Base-by-base conservation (phyloP, 345 rosid species). In the Corymbia maculata region DNA sequence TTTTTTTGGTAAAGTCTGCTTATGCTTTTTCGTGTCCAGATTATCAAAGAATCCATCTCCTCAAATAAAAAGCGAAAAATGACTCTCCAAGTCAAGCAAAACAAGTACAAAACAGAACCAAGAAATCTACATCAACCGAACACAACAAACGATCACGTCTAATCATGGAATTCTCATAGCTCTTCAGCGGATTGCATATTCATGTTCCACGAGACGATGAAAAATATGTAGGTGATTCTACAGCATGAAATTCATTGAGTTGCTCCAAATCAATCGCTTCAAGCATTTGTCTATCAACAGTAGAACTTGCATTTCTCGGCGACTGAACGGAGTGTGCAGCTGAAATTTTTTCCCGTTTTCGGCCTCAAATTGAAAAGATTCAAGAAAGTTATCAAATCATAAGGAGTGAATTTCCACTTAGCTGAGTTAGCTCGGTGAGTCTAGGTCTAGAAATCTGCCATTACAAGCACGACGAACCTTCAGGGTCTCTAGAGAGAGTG, bases 391-490 rank as follows among this genome's bases (percentile, higher is more conserved):
- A 97, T 96, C 86, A 94, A 94, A 88, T 92, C 92, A 80, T 93
- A 95, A 89, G 96, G 98, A 90, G 95, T 91, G 94, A 96, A 94
- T 89, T 96, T 94, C 99, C 99, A 97, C 90, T 36, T 36, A 36
- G 42, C 42, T 36, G 42, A 36, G 42, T 93, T 97, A 89, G 96
- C 95, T 51, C 94, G 93, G 93, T 96, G 99, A 87, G 97, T 94
- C 14, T 99, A 97, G 85, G 99, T 93, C 89, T 92, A 96, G 86
- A 97, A 97, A 94, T 97, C 97, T 70, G 99, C 97, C 99, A 97
- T 97, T 22, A 24, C 64, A 50, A 57, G 61, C 13, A 24, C n/a
- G n/a, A 57, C 8, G 6, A 57, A 36, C 4, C 42, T 36, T 36
- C 42, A 9, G 17, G 64, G 64, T 13, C 24, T 57, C 22, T 57